Base-by-base conservation (phyloP, 2,329 filamentous ascomycete genomes). In the Chalaropsis thielavioides region DNA sequence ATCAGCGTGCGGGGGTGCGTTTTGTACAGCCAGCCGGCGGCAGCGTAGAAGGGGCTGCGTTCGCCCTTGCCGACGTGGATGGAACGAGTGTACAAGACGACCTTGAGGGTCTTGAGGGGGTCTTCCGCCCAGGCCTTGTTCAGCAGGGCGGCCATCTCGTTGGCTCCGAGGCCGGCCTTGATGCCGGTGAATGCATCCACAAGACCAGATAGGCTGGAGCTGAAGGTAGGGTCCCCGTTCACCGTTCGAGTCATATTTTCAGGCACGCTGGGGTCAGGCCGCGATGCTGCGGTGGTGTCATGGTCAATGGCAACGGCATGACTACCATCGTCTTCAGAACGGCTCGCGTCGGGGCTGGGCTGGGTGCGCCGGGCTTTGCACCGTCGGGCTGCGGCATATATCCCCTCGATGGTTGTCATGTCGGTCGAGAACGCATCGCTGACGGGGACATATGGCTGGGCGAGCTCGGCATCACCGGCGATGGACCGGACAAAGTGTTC, bases 1-100 rank as follows among this genome's bases (percentile, higher is more conserved):
- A 83, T 69, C 0, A 85, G 73, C 0, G 82, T 85, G 7, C 75
- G 71, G 0, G 82, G 82, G 64, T 85, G 83, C 35, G 79, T 72
- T 68, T 79, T 70, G 1, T 77, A 77, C 15, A 86, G 74, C 82
- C 82, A 85, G 2, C 81, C 81, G 17, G 80, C 76, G 24, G 77
- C 78, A 19, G 76, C 76, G 70, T 84, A 85, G 67, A 82, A 80
- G 24, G 75, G 75, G 15, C 17, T 56, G 1, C 51, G 15, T 8
- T 76, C 78, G 41, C 76, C 75, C 71, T 84, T 84, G 17, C 83
- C 82, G 0, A 84, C 72, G 66, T 85, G 82, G 10, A 38, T 31
- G 17, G 27, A 56, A 8, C 51, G 15, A 8, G 17, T 56, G 51
- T 56, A n/a, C 1, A 56, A 35, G 15, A 56, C 17, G 13, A 38